Conservation (phyloP, 768 basidiomycete genomes). For the Fistulinella prunicolor region DNA sequence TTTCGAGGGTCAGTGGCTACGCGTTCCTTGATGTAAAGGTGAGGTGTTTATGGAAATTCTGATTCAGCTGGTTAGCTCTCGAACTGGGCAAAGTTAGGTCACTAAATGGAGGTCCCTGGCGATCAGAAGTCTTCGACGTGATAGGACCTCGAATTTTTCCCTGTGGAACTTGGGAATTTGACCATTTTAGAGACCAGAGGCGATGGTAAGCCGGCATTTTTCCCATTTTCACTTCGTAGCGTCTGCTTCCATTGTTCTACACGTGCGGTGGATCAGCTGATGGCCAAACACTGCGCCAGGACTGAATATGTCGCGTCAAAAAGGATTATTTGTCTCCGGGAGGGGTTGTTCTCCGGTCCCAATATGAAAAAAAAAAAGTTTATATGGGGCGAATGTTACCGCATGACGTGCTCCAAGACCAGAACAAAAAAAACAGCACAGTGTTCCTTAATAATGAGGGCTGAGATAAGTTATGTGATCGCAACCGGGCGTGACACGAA, state of each 20-base stretch:
- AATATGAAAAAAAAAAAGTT: slow-evolving; percentile 32
- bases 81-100: slow-evolving; percentile 19
- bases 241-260: slow-evolving; percentile 31
- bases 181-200: slow-evolving; percentile 18
- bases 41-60: slow-evolving; percentile 7
- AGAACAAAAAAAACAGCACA: slow-evolving; percentile 27
- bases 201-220: slow-evolving; percentile 17
- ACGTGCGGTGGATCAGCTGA: slow-evolving; percentile 30
- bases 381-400: slow-evolving; percentile 20
- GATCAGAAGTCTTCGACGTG: slow-evolving; percentile 24
- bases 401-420: slow-evolving; percentile 21
- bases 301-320: slow-evolving; percentile 17
- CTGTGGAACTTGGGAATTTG: slow-evolving; percentile 23
- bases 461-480: slow-evolving; percentile 23
- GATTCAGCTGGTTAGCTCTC: slow-evolving; percentile 11
- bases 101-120: slow-evolving; percentile 31
- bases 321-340: slow-evolving; percentile 26
- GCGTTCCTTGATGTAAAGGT: slow-evolving; percentile 17
- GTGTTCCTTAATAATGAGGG: slow-evolving; percentile 32
- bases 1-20: slow-evolving; percentile 18
- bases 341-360: slow-evolving; percentile 19
- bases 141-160: slow-evolving; percentile 21
- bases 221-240: slow-evolving; percentile 25
- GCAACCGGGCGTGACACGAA: slow-evolving; percentile 23
- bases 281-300: slow-evolving; percentile 19